Evolutionary conservation across 306 rosid species (phyloP).

Genomic region (Spatholobus suberectus): DNA sequence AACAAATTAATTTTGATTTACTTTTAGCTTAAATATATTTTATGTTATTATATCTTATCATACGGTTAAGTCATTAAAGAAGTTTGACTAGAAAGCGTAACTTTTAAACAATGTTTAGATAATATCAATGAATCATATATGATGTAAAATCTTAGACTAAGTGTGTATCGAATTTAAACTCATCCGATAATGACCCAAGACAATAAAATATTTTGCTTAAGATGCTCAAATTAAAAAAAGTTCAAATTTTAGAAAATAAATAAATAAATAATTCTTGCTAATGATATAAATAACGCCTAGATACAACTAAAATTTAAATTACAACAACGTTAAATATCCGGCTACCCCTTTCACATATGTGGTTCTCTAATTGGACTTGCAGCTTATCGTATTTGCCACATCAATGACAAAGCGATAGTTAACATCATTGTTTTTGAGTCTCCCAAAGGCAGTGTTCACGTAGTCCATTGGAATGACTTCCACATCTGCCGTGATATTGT

Average conservation of each 20-base stretch:
- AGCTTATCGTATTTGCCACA: conserved; percentile 16
- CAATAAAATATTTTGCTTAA: not conserved
- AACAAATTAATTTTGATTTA: no score
- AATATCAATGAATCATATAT: no score
- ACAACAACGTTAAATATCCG: not conserved
- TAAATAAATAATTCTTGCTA: not conserved
- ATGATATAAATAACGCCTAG: not conserved
- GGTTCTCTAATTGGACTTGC: conserved; percentile 10
- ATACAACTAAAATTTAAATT: not conserved
- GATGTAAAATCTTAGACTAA: no score
- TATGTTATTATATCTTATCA: no score
- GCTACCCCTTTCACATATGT: not conserved
- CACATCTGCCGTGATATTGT: conserved; percentile 44
- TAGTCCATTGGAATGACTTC: conserved; percentile 50
- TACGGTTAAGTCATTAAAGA: no score
- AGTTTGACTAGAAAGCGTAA: no score
- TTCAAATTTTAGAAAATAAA: not conserved
- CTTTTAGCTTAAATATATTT: no score
- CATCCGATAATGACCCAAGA: no score
- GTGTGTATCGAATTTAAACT: no score
- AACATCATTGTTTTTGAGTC: conserved; percentile 46
- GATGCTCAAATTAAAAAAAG: not conserved
- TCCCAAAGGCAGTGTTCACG: conserved; percentile 45
- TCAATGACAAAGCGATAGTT: conserved; percentile 53
- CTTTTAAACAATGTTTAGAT: no score